These are phyloP conservation scores for Ustilago loliicola DNA, from an alignment of 1,284 basidiomycete genomes.

Conservation along the genomic window DNA sequence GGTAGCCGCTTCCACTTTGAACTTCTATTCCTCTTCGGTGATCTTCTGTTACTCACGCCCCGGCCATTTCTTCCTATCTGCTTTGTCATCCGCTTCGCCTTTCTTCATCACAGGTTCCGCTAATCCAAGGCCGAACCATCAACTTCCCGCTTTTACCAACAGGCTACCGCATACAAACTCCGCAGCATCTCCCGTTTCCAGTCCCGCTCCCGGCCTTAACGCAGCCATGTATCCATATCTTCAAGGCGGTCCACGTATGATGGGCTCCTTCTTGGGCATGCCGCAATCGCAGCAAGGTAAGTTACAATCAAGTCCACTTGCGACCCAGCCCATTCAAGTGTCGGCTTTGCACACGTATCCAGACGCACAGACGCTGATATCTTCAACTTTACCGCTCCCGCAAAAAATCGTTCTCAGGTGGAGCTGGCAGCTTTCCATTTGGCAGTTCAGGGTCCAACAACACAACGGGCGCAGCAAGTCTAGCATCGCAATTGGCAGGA, in stretches of 20 bases:
- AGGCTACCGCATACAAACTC: slow-evolving; percentile 41
- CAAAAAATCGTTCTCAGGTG: slow-evolving; percentile 23
- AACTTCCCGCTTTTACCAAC: slow-evolving; percentile 42
- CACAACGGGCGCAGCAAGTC: slow-evolving; percentile 50
- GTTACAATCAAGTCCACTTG: not conserved
- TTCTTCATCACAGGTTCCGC: slow-evolving; percentile 29
- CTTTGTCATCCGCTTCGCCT: not conserved
- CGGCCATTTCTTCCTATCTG: not conserved
- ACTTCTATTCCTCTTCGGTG: not conserved
- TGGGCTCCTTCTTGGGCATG: slow-evolving; percentile 54
- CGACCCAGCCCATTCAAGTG: not conserved
- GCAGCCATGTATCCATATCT: slow-evolving; percentile 56
- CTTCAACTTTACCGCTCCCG: not conserved
- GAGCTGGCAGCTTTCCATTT: slow-evolving; percentile 53
- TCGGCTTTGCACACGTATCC: not conserved
- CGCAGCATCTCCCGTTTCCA: slow-evolving; percentile 27
- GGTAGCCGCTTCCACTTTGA: slow-evolving; percentile 1
- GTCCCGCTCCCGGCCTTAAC: slow-evolving; percentile 31
- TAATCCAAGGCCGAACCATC: slow-evolving; percentile 42
- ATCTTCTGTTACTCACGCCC: not conserved
- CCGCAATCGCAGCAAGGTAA: slow-evolving; percentile 51
- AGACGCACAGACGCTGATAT: slow-evolving; percentile 6
- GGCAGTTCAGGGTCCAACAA: slow-evolving; percentile 53
- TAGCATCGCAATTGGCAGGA: slow-evolving; percentile 49
- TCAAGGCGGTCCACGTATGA: slow-evolving; percentile 56